A percentile compares a stretch with the other conserved stretches of the same genome.
phyloP scores from a whole-genome alignment of 805 yeast species.

The Tetrapisispora nanseiensis region DNA sequence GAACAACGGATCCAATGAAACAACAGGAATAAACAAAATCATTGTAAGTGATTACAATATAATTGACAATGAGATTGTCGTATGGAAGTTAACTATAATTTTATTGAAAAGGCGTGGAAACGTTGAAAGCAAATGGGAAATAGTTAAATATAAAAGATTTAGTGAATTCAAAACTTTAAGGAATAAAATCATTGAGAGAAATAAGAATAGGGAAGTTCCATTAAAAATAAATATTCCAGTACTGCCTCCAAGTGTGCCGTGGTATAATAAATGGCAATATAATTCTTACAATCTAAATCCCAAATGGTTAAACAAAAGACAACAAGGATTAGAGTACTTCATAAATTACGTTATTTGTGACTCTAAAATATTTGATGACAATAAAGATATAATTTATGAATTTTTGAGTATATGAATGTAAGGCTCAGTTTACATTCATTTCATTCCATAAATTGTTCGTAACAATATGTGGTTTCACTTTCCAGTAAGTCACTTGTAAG shows the following conservation, averaged over 20 bases:
- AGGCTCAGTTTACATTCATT: no score
- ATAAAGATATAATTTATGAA: not conserved
- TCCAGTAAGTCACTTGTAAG: no score
- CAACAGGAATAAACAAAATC: constrained; percentile 6
- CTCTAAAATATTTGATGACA: not conserved
- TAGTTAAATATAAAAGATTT: constrained; percentile 49
- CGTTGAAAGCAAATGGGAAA: constrained; percentile 7
- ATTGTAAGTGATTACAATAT: constrained; percentile 23
- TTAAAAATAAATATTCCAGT: constrained; percentile 32
- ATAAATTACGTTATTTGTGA: constrained; percentile 30
- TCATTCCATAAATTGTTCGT: no score
- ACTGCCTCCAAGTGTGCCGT: constrained; percentile 43
- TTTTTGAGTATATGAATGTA: not conserved
- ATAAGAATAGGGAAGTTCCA: constrained; percentile 8
- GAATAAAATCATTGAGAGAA: constrained; percentile 22
- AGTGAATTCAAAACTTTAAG: constrained; percentile 51
- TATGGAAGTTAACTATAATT: constrained; percentile 22
- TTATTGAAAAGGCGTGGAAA: constrained; percentile 5
- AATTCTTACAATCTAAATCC: constrained; percentile 29
- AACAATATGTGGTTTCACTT: no score
- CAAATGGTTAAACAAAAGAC: constrained; percentile 43
- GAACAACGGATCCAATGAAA: not conserved
- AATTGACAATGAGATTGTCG: constrained; percentile 20
- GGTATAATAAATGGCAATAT: constrained; percentile 27
- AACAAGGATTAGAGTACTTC: constrained; percentile 53